Evolutionary conservation across 257 asterid species (phyloP), one percentile per base, ranked within the genome.

Genomic region (Nicotiana undulata): DNA sequence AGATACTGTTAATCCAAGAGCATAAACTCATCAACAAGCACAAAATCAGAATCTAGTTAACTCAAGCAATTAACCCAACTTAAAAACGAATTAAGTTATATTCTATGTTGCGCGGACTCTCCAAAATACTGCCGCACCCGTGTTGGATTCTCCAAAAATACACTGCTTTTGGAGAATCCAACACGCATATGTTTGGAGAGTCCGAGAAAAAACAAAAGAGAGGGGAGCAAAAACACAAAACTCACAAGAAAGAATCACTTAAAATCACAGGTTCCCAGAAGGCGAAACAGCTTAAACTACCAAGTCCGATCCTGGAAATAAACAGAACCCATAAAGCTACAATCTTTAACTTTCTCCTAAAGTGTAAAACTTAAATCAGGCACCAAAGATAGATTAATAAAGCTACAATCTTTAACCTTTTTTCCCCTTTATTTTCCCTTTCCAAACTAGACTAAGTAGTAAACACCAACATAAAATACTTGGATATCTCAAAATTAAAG

Each of bases 301-400:
- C 78, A 72, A 72, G 26, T 24, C 61, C 49, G 80, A 80, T 64
- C 87, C 84, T 72, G 78, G 29, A 85, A 89, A 84, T 79, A 84
- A 83, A 79, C 84, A 72, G 84, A 82, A 67, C 53, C 53, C 76
- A 67, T 34, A 34, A 49, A 49, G 61, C 17, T 74, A 49, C 40
- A 72, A 72, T 13, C 78, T 74, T 74, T 49, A 13, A 9, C 3
- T 49, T 74, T 74, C 60, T 3, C 8, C 78, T 9, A 4, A 46
- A 68, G 58, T 12, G 6, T 20, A 20, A 2, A 85, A 81, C 81
- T 76, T 9, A 34, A 68, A 59, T 75, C 53, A 67, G 80, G 59
- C 83, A 75, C 56, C 83, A 86, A 86, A 87, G 84, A 83, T 80
- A 85, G 65, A 79, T 83, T 86, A 79, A 82, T 81, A 90, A 52